A percentile compares a stretch with the other conserved stretches of the same genome.
Evolutionary conservation across 495 filamentous ascomycete species (phyloP).

Genomic region (Astrocystis sublimbata): DNA sequence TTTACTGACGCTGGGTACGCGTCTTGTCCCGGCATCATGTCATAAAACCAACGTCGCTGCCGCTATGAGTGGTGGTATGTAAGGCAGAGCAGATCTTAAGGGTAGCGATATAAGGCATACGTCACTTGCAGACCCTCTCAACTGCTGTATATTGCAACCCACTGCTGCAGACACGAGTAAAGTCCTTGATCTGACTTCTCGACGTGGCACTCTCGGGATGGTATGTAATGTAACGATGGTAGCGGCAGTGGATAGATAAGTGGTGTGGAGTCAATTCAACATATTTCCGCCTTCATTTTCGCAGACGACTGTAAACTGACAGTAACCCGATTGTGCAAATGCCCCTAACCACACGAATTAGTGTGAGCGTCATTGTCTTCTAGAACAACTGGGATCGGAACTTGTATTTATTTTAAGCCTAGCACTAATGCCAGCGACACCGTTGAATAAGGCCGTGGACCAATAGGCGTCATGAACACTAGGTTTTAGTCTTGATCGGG

Average conservation of each 20-base stretch:
- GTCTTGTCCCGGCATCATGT: too few species aligned
- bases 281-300: background rate
- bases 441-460: background rate
- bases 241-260: background rate
- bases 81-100: background rate
- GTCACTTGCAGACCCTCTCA: background rate
- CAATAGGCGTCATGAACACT: background rate
- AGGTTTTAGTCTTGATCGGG: background rate
- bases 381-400: background rate
- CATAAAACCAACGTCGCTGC: background rate
- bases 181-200: background rate
- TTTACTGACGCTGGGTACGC: too few species aligned
- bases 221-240: background rate
- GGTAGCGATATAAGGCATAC: background rate
- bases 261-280: background rate
- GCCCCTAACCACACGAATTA: background rate
- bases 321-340: background rate
- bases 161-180: constrained; percentile 2
- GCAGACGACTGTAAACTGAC: background rate
- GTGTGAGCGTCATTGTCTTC: background rate
- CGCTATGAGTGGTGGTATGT: background rate
- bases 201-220: background rate
- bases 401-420: background rate
- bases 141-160: background rate
- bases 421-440: background rate